A percentile compares a stretch with the other conserved stretches of the same genome.
These are phyloP conservation scores for Curvularia hawaiiensis DNA, from an alignment of 2,329 filamentous ascomycete genomes.

Conservation along the genomic window DNA sequence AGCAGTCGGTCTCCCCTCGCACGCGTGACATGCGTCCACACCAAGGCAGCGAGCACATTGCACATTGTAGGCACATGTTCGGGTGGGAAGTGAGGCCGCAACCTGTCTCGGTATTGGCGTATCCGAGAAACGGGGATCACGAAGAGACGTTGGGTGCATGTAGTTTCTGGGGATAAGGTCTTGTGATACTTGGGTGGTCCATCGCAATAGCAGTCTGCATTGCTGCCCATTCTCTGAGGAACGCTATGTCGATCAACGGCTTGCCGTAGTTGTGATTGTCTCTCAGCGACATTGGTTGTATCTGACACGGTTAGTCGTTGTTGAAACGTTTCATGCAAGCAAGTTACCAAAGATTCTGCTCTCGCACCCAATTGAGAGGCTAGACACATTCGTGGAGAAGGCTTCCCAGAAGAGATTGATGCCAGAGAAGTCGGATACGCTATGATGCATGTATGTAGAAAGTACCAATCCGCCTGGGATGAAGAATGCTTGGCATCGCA, in stretches of 20 bases:
- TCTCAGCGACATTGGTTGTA: slow-evolving; percentile 25
- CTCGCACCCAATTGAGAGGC: slow-evolving; percentile 16
- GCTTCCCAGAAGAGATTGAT: slow-evolving; percentile 36
- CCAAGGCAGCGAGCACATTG: slow-evolving; percentile 41
- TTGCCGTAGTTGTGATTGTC: slow-evolving; percentile 30
- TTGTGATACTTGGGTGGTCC: slow-evolving; percentile 33
- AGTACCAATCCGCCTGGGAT: slow-evolving; percentile 43
- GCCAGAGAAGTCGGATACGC: slow-evolving; percentile 40
- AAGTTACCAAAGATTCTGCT: slow-evolving; percentile 19
- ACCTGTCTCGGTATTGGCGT: slow-evolving; percentile 32
- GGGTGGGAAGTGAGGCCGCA: slow-evolving; percentile 26
- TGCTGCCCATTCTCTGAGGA: slow-evolving; percentile 5
- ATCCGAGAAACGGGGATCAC: slow-evolving; percentile 36
- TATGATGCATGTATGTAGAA: slow-evolving; percentile 44
- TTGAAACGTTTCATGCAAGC: neutral
- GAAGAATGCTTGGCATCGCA: slow-evolving; percentile 43
- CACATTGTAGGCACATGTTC: slow-evolving; percentile 34
- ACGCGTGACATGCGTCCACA: slow-evolving; percentile 45
- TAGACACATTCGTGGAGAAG: slow-evolving; percentile 33
- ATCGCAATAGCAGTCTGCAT: slow-evolving; percentile 38
- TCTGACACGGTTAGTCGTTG: slow-evolving; percentile 24
- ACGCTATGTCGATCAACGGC: slow-evolving; percentile 29
- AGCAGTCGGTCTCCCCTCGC: slow-evolving; percentile 33
- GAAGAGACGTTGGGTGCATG: slow-evolving; percentile 37
- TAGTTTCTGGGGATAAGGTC: slow-evolving; percentile 31